Conservation (phyloP, 768 basidiomycete genomes). For the Naganishia kalamii region DNA sequence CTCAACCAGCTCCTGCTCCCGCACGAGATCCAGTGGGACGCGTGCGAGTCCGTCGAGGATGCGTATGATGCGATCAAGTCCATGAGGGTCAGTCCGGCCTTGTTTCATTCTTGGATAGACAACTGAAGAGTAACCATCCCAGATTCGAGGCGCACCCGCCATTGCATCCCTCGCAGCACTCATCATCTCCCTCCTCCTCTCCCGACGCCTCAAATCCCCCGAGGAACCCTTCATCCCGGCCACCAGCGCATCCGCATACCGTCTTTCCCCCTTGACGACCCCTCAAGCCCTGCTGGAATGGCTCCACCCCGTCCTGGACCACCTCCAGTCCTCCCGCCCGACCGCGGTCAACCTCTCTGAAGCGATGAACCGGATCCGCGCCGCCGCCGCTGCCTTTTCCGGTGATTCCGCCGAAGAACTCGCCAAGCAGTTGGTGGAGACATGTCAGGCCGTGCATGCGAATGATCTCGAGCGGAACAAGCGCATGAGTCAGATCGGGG, state of each 20-base stretch:
- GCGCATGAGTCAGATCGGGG: constrained; percentile 75
- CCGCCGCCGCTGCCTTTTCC: constrained; percentile 33
- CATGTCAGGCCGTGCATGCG: constrained; percentile 66
- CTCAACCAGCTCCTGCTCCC: constrained; percentile 85
- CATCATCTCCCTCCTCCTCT: constrained; percentile 59
- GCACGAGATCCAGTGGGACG: constrained; percentile 45
- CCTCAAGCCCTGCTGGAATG: constrained; percentile 54
- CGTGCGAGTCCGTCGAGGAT: constrained; percentile 64
- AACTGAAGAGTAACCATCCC: not conserved
- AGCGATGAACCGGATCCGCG: constrained; percentile 66
- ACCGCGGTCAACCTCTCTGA: constrained; percentile 93
- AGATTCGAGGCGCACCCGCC: constrained; percentile 88
- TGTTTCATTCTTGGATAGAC: not conserved
- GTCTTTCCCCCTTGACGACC: constrained; percentile 44
- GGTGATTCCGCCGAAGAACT: constrained; percentile 32
- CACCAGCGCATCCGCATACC: constrained; percentile 13
- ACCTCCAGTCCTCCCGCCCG: constrained; percentile 79
- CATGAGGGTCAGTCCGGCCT: constrained; percentile 65
- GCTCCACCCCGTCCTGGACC: constrained; percentile 59
- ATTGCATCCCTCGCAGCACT: constrained; percentile 88
- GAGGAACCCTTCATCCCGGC: not conserved
- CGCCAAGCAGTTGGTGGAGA: constrained; percentile 58
- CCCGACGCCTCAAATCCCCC: constrained; percentile 20
- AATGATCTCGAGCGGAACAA: constrained; percentile 85
- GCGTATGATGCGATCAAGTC: constrained; percentile 91